These are phyloP conservation scores for Aspergillus conjunctus DNA, from an alignment of 495 filamentous ascomycete species.

Conservation along the genomic window DNA sequence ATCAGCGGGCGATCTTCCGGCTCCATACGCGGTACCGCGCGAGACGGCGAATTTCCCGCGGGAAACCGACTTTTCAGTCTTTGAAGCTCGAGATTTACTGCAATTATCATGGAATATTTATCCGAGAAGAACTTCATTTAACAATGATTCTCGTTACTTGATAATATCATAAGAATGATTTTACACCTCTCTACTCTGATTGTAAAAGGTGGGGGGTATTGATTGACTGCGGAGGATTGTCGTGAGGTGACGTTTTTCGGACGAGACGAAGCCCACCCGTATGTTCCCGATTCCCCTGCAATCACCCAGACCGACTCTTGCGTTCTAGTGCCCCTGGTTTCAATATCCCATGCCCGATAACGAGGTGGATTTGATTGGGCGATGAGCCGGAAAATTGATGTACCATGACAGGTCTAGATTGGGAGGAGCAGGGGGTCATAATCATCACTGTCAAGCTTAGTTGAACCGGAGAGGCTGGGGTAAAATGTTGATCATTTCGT, in stretches of 20 bases:
- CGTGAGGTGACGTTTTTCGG: not conserved
- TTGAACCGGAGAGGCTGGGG: too few species aligned
- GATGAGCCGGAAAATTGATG: too few species aligned
- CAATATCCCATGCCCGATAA: not conserved
- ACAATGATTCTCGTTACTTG: not conserved
- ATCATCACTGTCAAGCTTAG: too few species aligned
- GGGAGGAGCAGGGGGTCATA: too few species aligned
- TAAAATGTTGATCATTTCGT: too few species aligned
- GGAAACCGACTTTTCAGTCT: slow-evolving; percentile 18
- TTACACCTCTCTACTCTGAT: not conserved
- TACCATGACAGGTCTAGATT: too few species aligned
- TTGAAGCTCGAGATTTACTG: not conserved
- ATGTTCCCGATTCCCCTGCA: not conserved
- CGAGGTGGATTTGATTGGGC: not conserved
- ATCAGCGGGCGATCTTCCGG: slow-evolving; percentile 1
- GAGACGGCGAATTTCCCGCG: slow-evolving; percentile 22
- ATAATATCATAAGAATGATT: too few species aligned
- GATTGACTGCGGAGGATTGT: not conserved
- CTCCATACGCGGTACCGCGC: slow-evolving; percentile 7
- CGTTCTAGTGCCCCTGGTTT: not conserved
- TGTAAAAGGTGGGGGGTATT: not conserved
- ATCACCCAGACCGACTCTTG: not conserved
- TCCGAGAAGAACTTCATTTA: not conserved
- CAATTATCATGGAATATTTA: not conserved
- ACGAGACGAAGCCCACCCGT: not conserved